These are phyloP conservation scores for Huntiella savannae DNA, from an alignment of 2,329 filamentous ascomycete species.

Conservation along the genomic window DNA sequence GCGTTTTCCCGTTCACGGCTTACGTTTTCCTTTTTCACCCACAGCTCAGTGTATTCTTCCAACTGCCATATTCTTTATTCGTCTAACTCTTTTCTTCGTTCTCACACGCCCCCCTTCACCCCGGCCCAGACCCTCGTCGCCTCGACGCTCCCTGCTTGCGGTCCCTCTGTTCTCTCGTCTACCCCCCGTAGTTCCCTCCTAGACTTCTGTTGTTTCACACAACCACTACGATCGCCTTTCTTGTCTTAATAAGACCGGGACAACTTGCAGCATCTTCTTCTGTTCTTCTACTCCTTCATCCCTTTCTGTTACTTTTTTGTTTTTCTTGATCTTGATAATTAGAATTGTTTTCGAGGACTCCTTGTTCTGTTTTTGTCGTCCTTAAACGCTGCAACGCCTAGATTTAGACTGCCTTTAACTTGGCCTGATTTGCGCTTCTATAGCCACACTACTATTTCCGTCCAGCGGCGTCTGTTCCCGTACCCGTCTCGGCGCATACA, in stretches of 20 bases:
- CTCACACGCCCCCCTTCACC: too few relatives aligned
- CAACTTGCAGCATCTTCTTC: neutral
- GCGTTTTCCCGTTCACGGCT: too few relatives aligned
- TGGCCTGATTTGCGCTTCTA: neutral
- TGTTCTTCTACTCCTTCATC: neutral
- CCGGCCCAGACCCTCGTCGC: too few relatives aligned
- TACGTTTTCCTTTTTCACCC: too few relatives aligned
- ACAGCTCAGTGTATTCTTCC: too few relatives aligned
- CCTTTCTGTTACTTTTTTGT: neutral
- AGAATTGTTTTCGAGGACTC: neutral
- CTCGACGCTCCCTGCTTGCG: too few relatives aligned
- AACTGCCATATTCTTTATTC: too few relatives aligned
- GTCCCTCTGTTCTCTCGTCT: neutral
- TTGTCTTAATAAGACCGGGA: neutral
- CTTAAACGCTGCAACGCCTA: too few relatives aligned
- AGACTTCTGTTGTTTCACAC: neutral
- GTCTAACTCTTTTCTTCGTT: neutral
- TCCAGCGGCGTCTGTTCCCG: neutral
- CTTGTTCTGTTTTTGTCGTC: neutral
- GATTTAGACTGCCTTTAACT: too few relatives aligned
- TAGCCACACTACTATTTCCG: neutral
- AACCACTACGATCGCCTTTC: neutral
- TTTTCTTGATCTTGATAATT: neutral
- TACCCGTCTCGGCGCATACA: conserved; percentile 12
- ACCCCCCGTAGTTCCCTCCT: neutral